Base-by-base conservation (phyloP, 148 eudicot species). In the Cornus kousa region DNA sequence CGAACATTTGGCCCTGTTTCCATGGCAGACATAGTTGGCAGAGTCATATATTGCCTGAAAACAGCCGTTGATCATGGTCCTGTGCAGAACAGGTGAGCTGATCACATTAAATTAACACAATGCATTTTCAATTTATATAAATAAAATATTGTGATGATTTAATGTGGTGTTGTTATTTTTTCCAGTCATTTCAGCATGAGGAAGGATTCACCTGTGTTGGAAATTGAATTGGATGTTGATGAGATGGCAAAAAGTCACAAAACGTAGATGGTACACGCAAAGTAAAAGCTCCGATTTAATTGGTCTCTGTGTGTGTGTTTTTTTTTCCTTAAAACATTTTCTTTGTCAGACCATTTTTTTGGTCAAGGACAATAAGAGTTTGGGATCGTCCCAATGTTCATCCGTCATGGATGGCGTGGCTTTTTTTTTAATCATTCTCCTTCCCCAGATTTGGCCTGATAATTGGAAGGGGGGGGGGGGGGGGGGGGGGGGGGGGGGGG, bases 41-140 rank as follows among this genome's bases (percentile, higher is more conserved):
- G 99, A 82, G 99, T 79, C 73, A 89, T 95, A 73, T 95, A 95
- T 79, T 91, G 95, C 83, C 85, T 95, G 80, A 89, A 88, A 75
- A 88, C 85, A 39, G 93, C 97, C 39, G 91, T 93, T 16, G 99
- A 95, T 90, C 99, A 95, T 73, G 97, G 97, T 75, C 97, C 97
- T 67, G 91, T 95, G 43, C 87, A 83, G 78, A 95, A 95, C 88
- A 95, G 97, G 99, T 95, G 67, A 75, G 86, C 75, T 48, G 66
- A 55, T 59, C 53, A 53, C 55, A 74, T 50, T 80, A n/a, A 37
- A 53, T 53, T 16, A 53, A 13, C 3, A 0, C 14, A 53, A 14
- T 53, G 19, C 59, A 53, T 11, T 53, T 53, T 14, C 59, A 53
- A 11, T 12, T 12, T 53, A 53, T 53, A 12, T 53, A 3, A 16